Evolutionary conservation across 2,329 filamentous ascomycete species (phyloP), one percentile per base, ranked within the genome.

Genomic region (Ophiosphaerella herpotricha): DNA sequence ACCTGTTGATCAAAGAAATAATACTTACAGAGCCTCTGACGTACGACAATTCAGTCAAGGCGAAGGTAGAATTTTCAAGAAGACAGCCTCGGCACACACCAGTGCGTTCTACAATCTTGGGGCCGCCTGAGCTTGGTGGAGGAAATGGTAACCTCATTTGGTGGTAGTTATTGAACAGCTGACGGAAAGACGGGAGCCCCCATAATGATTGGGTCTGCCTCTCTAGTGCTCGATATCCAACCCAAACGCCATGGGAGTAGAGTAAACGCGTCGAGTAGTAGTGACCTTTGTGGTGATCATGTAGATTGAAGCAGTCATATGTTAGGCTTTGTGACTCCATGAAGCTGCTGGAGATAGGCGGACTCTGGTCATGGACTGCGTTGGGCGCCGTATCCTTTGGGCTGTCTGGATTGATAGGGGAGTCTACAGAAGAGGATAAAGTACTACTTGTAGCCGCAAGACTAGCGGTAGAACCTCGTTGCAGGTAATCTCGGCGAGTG

Each of bases 21-120:
- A 5, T 2, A 52, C 52, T 51, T 52, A 61, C 57, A 7, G 41
- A 39, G 9, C 41, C 43, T n/a, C 37, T 38, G 7, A 14, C 38
- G 23, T 58, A 55, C 8, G 43, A 40, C 16, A 66, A 40, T 14
- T 64, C 60, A 2, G 42, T 47, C n/a, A 65, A 33, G 24, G 57
- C 42, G n/a, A 67, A 43, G 11, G 5, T 40, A 1, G 55, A 61
- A 8, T 40, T 18, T 2, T 44, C 31, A 13, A 44, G 41, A 16
- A 55, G 39, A 24, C 64, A 67, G 9, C 56, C 60, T 14, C 60
- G 58, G 33, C 60, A 67, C 5, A 59, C 47, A n/a, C 57, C 61
- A 26, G 53, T 18, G 21, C 57, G 54, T 18, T 49, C 51, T 6
- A 44, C 39, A 6, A 40, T 36, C 6, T 21, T 29, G 26, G 39